Evolutionary conservation across 306 rosid genomes (phyloP).

Genomic region (Prunus campanulata): DNA sequence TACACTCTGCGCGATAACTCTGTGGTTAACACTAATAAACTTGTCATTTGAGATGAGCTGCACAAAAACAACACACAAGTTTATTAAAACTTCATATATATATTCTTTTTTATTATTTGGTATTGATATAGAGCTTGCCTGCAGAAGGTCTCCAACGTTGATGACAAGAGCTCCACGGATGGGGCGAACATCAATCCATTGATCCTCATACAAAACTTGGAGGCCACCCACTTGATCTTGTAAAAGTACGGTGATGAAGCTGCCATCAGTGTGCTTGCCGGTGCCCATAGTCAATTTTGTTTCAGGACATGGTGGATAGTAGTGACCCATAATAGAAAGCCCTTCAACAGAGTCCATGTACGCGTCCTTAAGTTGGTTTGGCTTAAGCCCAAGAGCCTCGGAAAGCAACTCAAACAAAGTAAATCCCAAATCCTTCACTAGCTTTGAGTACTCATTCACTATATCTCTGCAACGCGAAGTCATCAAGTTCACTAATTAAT

Average conservation of each 20-base stretch:
- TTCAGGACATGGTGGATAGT: constrained; percentile 13
- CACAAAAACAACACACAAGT: neutral
- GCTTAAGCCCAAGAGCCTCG: constrained; percentile 5
- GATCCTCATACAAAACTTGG: constrained; percentile 27
- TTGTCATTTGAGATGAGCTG: constrained; percentile 34
- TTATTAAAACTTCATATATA: neutral
- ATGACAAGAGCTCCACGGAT: neutral
- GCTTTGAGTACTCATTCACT: constrained; percentile 28
- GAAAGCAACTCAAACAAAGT: constrained; percentile 12
- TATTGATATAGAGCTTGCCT: neutral
- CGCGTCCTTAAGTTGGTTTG: neutral
- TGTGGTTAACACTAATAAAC: constrained; percentile 22
- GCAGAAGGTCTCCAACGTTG: constrained; percentile 24
- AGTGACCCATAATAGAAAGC: neutral
- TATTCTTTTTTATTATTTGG: neutral
- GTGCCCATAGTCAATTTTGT: constrained; percentile 9
- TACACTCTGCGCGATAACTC: constrained; percentile 17
- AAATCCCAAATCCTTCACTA: constrained; percentile 31
- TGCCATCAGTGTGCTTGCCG: constrained; percentile 30
- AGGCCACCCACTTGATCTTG: constrained; percentile 57
- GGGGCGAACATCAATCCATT: constrained; percentile 4
- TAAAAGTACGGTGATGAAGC: constrained; percentile 43
- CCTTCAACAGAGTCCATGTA: neutral
- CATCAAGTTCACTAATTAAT: too few species aligned
- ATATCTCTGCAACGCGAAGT: neutral